A percentile compares a stretch with the other conserved stretches of the same genome.
phyloP scores from a whole-genome alignment of 2,329 filamentous ascomycete genomes.

The Phoma sp. region DNA sequence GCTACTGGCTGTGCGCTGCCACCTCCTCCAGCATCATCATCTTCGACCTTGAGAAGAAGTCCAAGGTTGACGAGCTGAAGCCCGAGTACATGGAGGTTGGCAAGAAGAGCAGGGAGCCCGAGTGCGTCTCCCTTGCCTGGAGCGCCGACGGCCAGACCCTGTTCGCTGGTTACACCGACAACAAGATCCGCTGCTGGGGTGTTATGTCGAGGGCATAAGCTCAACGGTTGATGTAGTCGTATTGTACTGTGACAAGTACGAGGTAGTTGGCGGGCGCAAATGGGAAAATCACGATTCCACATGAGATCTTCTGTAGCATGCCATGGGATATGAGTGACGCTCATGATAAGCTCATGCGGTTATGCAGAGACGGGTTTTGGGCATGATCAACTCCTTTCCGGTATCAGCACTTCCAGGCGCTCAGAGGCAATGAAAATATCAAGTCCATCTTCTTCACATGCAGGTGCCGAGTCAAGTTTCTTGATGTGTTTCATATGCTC shows the following conservation, averaged over 20 bases:
- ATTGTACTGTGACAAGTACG: slow-evolving; percentile 28
- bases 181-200: slow-evolving; percentile 66
- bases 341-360: slow-evolving; percentile 27
- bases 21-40: slow-evolving; percentile 99
- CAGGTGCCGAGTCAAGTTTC: not conserved
- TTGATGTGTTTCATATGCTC: too few relatives aligned
- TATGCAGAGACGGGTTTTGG: slow-evolving; percentile 40
- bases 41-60: slow-evolving; percentile 99
- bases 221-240: slow-evolving; percentile 21
- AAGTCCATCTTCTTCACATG: slow-evolving; percentile 39
- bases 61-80: slow-evolving; percentile 99
- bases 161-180: slow-evolving; percentile 99
- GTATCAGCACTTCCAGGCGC: slow-evolving; percentile 52
- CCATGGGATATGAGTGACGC: slow-evolving; percentile 47
- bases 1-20: slow-evolving; percentile 99
- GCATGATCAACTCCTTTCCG: slow-evolving; percentile 44
- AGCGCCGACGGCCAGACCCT: slow-evolving; percentile 97
- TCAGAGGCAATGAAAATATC: slow-evolving; percentile 54
- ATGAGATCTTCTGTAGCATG: slow-evolving; percentile 46
- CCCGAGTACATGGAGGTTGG: slow-evolving; percentile 93
- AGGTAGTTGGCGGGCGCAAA: slow-evolving; percentile 36
- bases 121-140: slow-evolving; percentile 98
- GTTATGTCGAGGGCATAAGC: slow-evolving; percentile 51
- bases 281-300: slow-evolving; percentile 49
- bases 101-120: slow-evolving; percentile 99